A percentile compares a stretch with the other conserved stretches of the same genome.
phyloP scores from a whole-genome alignment of 2,329 filamentous ascomycete species.

The Colletotrichum echinochloae region DNA sequence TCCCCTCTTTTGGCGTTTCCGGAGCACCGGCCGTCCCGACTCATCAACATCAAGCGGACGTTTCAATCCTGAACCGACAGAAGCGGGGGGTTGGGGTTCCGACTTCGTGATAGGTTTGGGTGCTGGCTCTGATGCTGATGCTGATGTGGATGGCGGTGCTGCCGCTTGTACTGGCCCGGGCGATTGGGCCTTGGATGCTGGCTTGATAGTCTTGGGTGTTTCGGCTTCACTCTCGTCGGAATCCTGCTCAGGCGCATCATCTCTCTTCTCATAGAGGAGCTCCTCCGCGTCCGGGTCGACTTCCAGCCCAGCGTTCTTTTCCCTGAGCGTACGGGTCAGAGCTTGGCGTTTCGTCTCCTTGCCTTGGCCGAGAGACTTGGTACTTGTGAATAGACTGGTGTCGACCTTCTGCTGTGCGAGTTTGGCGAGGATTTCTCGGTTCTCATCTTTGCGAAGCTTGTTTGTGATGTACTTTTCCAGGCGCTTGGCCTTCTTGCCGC shows the following conservation, averaged over 20 bases:
- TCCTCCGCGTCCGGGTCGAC: constrained; percentile 64
- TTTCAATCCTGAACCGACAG: constrained; percentile 84
- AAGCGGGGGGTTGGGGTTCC: constrained; percentile 12
- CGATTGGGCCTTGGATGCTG: background rate
- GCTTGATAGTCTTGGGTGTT: constrained; percentile 41
- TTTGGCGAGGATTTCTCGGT: constrained; percentile 83
- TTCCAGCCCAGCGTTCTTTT: constrained; percentile 73
- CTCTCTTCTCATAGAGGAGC: constrained; percentile 62
- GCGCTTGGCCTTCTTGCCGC: constrained; percentile 74
- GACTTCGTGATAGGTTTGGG: background rate
- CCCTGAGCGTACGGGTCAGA: constrained; percentile 71
- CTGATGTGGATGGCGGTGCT: constrained; percentile 1
- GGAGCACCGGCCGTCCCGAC: constrained; percentile 83
- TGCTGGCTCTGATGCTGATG: background rate
- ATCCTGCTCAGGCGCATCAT: constrained; percentile 47
- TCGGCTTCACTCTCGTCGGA: constrained; percentile 46
- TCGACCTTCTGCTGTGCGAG: constrained; percentile 84
- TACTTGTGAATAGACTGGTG: constrained; percentile 83
- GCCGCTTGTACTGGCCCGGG: constrained; percentile 7
- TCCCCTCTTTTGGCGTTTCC: constrained; percentile 82
- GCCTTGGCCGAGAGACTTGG: constrained; percentile 78
- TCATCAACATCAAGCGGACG: constrained; percentile 85
- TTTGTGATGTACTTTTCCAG: constrained; percentile 82
- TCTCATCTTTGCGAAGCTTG: constrained; percentile 96
- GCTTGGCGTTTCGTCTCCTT: constrained; percentile 78